A percentile compares a stretch with the other conserved stretches of the same genome.
These are phyloP conservation scores for Fusarium vanettenii DNA, from an alignment of 2,329 filamentous ascomycete species.

Conservation along the genomic window DNA sequence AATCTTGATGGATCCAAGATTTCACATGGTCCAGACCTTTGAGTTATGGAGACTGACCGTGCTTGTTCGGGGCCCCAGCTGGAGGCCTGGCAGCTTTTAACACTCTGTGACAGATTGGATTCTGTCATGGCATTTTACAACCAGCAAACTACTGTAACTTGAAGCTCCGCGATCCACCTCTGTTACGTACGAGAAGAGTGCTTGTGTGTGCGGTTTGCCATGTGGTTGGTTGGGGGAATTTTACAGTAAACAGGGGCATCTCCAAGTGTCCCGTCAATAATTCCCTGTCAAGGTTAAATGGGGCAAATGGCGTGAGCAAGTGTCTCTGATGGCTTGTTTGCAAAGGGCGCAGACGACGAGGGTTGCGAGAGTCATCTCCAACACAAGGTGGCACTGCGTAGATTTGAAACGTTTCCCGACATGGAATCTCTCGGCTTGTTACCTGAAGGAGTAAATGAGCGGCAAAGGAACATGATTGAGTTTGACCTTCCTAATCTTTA, in stretches of 20 bases:
- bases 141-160: background rate
- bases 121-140: slow-evolving; percentile 13
- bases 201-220: background rate
- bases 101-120: slow-evolving; percentile 11
- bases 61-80: background rate
- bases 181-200: slow-evolving; percentile 2
- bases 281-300: background rate
- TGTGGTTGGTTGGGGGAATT: background rate
- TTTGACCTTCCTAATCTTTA: background rate
- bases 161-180: background rate
- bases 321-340: background rate
- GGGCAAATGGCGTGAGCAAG: background rate
- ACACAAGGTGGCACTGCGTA: slow-evolving; percentile 1
- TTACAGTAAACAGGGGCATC: background rate
- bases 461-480: background rate
- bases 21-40: background rate
- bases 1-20: background rate
- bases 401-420: background rate
- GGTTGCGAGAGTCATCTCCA: background rate
- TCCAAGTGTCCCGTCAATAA: background rate
- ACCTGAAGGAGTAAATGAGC: background rate
- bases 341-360: background rate
- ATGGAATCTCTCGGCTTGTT: background rate
- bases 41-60: slow-evolving; percentile 1
- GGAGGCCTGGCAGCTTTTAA: background rate